Evolutionary conservation across 2,329 filamentous ascomycete species (phyloP).

Genomic region (Phialemonium atrogriseum): DNA sequence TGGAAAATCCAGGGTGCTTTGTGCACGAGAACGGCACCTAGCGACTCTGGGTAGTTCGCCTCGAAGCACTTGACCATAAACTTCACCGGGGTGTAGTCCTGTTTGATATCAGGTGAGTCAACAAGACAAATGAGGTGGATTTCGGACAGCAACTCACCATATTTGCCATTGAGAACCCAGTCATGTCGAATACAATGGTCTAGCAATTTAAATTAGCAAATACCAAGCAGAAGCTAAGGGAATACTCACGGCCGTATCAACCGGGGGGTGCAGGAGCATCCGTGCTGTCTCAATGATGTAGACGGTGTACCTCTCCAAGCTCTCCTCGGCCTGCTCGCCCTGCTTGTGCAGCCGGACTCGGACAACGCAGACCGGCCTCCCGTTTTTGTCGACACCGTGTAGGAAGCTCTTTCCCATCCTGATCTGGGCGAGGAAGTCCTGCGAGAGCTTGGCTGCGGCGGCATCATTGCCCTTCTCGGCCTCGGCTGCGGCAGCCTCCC

Average conservation of each 20-base stretch:
- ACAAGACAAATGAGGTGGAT: slow-evolving; percentile 1
- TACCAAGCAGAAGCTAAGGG: not conserved
- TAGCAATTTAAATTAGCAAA: slow-evolving; percentile 23
- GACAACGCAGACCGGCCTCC: slow-evolving; percentile 80
- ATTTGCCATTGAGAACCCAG: slow-evolving; percentile 83
- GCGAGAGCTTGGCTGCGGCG: slow-evolving; percentile 54
- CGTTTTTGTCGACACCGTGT: slow-evolving; percentile 77
- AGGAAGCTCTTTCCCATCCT: slow-evolving; percentile 89
- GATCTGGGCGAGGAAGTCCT: slow-evolving; percentile 76
- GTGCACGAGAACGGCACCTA: slow-evolving; percentile 86
- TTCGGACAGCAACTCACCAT: slow-evolving; percentile 53
- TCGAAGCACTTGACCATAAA: slow-evolving; percentile 99
- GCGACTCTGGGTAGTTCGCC: slow-evolving; percentile 91
- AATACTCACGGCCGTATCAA: slow-evolving; percentile 80
- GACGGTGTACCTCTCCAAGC: slow-evolving; percentile 82
- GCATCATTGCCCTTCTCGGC: slow-evolving; percentile 48
- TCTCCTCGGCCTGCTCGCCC: slow-evolving; percentile 74
- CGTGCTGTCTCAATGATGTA: slow-evolving; percentile 93
- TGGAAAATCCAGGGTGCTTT: slow-evolving; percentile 97
- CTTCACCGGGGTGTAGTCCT: slow-evolving; percentile 92
- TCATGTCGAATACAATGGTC: slow-evolving; percentile 96
- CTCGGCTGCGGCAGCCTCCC: slow-evolving; percentile 61
- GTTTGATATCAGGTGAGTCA: slow-evolving; percentile 10
- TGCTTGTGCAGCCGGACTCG: slow-evolving; percentile 73
- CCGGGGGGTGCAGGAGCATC: slow-evolving; percentile 66